Percentiles rank a stretch among this genome's conserved stretches.
phyloP scores from a whole-genome alignment of 768 basidiomycete genomes.

The Trametes punicea region DNA sequence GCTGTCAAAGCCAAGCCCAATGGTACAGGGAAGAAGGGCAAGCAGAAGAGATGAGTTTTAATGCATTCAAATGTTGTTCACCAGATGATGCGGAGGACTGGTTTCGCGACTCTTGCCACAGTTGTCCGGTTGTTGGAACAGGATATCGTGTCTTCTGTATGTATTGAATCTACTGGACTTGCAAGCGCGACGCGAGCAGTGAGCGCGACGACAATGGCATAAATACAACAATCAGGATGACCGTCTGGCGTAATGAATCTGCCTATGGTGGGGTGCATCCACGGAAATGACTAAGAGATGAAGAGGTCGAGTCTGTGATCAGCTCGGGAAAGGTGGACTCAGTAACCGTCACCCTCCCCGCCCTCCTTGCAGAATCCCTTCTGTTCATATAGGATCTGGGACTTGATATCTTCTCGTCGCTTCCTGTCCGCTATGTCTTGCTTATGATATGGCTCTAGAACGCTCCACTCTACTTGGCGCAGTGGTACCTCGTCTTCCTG shows the following conservation, averaged over 20 bases:
- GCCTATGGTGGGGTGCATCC: slow-evolving; percentile 27
- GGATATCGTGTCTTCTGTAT: background rate
- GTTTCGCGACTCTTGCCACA: no score
- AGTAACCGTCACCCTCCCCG: slow-evolving; percentile 96
- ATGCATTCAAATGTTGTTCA: background rate
- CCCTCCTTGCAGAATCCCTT: slow-evolving; percentile 94
- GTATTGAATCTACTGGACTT: slow-evolving; percentile 8
- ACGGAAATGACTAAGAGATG: background rate
- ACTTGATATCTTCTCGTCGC: slow-evolving; percentile 77
- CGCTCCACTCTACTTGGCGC: slow-evolving; percentile 66
- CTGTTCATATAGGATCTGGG: slow-evolving; percentile 76
- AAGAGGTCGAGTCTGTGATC: background rate
- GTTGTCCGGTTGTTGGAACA: no score
- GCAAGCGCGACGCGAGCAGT: slow-evolving; percentile 2
- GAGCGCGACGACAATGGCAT: slow-evolving; percentile 13
- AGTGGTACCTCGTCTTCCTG: slow-evolving; percentile 85
- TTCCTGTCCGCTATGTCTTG: slow-evolving; percentile 72
- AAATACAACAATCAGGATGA: slow-evolving; percentile 21
- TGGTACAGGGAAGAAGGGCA: slow-evolving; percentile 36
- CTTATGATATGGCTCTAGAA: slow-evolving; percentile 70
- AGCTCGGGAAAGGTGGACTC: slow-evolving; percentile 20
- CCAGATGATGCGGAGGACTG: background rate
- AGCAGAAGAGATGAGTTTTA: slow-evolving; percentile 41
- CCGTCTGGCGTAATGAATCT: slow-evolving; percentile 38
- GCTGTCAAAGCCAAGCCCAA: slow-evolving; percentile 41